Evolutionary conservation across 495 filamentous ascomycete species (phyloP).

Genomic region (Penicilliopsis zonata): DNA sequence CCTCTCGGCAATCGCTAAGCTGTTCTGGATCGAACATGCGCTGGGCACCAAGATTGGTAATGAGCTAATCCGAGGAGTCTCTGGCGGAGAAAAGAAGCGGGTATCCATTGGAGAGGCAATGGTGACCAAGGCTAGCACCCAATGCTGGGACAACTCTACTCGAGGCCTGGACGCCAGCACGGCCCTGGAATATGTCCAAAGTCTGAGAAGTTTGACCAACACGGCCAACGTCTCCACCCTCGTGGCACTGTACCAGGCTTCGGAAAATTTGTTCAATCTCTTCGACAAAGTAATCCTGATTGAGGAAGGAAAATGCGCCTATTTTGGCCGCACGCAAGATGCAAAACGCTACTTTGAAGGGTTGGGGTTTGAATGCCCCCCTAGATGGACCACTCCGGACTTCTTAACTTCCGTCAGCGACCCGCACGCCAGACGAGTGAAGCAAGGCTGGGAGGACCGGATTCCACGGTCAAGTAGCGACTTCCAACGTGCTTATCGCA

Average conservation of each 20-base stretch:
- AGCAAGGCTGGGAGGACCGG: slow-evolving; percentile 44
- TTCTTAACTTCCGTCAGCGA: slow-evolving; percentile 60
- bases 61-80: slow-evolving; percentile 52
- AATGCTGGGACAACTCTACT: slow-evolving; percentile 63
- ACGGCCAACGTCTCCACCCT: slow-evolving; percentile 47
- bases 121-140: slow-evolving; percentile 49
- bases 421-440: slow-evolving; percentile 45
- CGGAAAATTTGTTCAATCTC: slow-evolving; percentile 53
- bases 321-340: slow-evolving; percentile 46
- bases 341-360: slow-evolving; percentile 51
- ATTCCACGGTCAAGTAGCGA: slow-evolving; percentile 49
- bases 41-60: slow-evolving; percentile 58
- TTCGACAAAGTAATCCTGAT: slow-evolving; percentile 64
- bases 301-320: slow-evolving; percentile 52
- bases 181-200: slow-evolving; percentile 53
- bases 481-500: slow-evolving; percentile 41
- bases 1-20: slow-evolving; percentile 55
- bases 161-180: slow-evolving; percentile 57
- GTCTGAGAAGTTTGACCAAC: slow-evolving; percentile 48
- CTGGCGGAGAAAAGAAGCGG: slow-evolving; percentile 63
- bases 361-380: slow-evolving; percentile 48
- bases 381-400: slow-evolving; percentile 55
- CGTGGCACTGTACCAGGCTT: slow-evolving; percentile 63
- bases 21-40: slow-evolving; percentile 69
- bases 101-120: slow-evolving; percentile 60